These are phyloP conservation scores for Tremella yokohamensis DNA, from an alignment of 768 basidiomycete species.

Conservation along the genomic window DNA sequence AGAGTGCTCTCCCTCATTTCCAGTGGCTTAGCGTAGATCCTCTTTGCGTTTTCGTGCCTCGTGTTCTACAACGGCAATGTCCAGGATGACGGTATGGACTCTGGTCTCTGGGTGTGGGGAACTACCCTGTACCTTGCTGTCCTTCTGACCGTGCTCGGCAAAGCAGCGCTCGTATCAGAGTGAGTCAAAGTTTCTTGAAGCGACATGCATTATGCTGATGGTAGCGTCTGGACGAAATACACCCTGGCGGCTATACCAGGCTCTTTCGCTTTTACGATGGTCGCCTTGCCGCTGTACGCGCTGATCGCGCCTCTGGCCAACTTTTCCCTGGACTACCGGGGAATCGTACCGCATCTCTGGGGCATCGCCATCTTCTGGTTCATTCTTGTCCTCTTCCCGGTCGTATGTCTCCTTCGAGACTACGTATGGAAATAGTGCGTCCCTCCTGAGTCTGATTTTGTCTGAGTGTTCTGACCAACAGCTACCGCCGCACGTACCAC, in stretches of 20 bases:
- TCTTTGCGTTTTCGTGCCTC: constrained; percentile 81
- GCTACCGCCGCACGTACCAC: constrained; percentile 83
- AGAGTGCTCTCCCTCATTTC: background rate
- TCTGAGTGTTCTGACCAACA: constrained; percentile 43
- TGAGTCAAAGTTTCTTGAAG: constrained; percentile 54
- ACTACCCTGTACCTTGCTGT: constrained; percentile 92
- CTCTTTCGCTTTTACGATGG: constrained; percentile 94
- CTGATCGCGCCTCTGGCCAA: constrained; percentile 74
- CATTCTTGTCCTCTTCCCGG: constrained; percentile 74
- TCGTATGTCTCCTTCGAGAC: constrained; percentile 79
- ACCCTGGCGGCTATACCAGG: constrained; percentile 97
- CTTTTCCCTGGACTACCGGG: constrained; percentile 85
- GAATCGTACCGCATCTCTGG: constrained; percentile 87
- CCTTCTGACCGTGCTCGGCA: constrained; percentile 89
- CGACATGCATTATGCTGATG: constrained; percentile 2
- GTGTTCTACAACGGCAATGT: constrained; percentile 92
- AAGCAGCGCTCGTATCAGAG: constrained; percentile 97
- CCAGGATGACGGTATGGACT: constrained; percentile 71
- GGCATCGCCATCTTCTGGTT: constrained; percentile 85
- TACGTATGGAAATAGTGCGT: constrained; percentile 97
- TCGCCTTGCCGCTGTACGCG: constrained; percentile 86
- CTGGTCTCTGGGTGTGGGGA: constrained; percentile 98
- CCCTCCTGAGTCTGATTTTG: background rate
- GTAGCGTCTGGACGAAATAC: constrained; percentile 98
- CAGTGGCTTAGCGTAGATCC: constrained; percentile 57